Percentiles rank a stretch among this genome's conserved stretches.
Conservation (phyloP, 2,329 filamentous ascomycete species). For the Huntiella savannae region DNA sequence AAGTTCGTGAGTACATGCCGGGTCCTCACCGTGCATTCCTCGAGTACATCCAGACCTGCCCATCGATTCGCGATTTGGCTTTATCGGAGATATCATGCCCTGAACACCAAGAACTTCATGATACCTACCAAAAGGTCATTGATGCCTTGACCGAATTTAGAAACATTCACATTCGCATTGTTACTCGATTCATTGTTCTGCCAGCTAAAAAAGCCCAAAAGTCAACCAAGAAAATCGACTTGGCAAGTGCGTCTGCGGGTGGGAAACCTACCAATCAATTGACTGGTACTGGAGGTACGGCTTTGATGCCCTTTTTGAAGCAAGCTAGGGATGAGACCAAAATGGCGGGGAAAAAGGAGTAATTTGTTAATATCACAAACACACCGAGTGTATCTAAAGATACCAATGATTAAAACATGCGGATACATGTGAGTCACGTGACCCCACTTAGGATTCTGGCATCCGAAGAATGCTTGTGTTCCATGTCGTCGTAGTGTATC, state of each 20-base stretch:
- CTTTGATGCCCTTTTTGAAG: conserved; percentile 86
- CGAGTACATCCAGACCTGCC: conserved; percentile 53
- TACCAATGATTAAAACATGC: too few species aligned
- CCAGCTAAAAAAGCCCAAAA: conserved; percentile 53
- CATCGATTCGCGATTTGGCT: conserved; percentile 82
- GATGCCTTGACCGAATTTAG: conserved; percentile 49
- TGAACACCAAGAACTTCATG: conserved; percentile 44
- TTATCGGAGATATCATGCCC: conserved; percentile 27
- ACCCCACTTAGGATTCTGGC: too few species aligned
- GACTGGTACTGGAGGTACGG: conserved; percentile 81
- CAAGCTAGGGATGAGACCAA: conserved; percentile 82
- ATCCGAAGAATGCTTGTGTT: too few species aligned
- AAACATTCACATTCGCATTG: conserved; percentile 91
- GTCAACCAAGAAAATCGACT: background rate
- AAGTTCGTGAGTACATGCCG: conserved; percentile 97
- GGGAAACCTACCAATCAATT: conserved; percentile 21
- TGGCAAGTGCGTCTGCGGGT: conserved; percentile 4
- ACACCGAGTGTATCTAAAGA: too few species aligned
- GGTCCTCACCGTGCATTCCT: conserved; percentile 80
- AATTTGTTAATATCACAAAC: too few species aligned
- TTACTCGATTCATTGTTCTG: conserved; percentile 84
- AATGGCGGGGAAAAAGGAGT: background rate
- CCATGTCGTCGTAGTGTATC: too few species aligned
- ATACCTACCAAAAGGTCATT: conserved; percentile 81
- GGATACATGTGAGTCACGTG: too few species aligned